phyloP scores from a whole-genome alignment of 2,329 filamentous ascomycete species.

The Apiospora saccharicola region DNA sequence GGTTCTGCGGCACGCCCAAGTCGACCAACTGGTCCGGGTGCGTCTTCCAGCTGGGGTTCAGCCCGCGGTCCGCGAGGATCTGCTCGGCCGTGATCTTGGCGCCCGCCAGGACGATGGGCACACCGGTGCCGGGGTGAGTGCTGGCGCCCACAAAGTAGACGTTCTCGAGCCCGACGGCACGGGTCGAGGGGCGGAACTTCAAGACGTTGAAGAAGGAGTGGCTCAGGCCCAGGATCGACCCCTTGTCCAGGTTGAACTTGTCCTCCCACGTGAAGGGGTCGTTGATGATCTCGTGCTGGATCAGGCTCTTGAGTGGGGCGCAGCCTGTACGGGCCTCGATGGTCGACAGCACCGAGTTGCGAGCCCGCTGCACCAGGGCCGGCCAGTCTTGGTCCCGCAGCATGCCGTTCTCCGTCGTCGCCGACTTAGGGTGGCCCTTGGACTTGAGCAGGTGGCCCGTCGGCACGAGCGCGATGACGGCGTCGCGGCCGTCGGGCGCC shows the following conservation, averaged over 20 bases:
- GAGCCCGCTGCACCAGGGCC: constrained; percentile 64
- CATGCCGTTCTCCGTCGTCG: constrained; percentile 40
- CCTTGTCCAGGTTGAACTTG: constrained; percentile 77
- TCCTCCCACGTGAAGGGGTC: constrained; percentile 70
- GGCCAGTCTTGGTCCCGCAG: constrained; percentile 64
- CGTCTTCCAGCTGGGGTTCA: constrained; percentile 41
- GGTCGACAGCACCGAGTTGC: constrained; percentile 66
- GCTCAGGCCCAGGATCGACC: constrained; percentile 74
- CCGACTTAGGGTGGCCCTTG: constrained; percentile 34
- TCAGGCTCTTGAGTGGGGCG: constrained; percentile 52
- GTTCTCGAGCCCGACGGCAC: constrained; percentile 55
- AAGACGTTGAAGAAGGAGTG: constrained; percentile 80
- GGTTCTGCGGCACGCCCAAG: constrained; percentile 33
- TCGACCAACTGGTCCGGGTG: constrained; percentile 33
- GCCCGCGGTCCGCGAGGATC: constrained; percentile 46
- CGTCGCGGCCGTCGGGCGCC: constrained; percentile 70
- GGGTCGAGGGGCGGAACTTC: constrained; percentile 68
- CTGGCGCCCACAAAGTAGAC: constrained; percentile 78
- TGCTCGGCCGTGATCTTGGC: constrained; percentile 64
- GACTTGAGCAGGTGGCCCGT: constrained; percentile 71
- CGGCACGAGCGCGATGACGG: constrained; percentile 74
- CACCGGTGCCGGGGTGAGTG: constrained; percentile 78
- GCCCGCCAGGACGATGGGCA: constrained; percentile 76
- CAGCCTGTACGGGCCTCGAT: constrained; percentile 68
- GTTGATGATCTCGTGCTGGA: constrained; percentile 70